Evolutionary conservation across 2,329 filamentous ascomycete species (phyloP), one percentile per base, ranked within the genome.

Genomic region (Magnaporthiopsis poae): DNA sequence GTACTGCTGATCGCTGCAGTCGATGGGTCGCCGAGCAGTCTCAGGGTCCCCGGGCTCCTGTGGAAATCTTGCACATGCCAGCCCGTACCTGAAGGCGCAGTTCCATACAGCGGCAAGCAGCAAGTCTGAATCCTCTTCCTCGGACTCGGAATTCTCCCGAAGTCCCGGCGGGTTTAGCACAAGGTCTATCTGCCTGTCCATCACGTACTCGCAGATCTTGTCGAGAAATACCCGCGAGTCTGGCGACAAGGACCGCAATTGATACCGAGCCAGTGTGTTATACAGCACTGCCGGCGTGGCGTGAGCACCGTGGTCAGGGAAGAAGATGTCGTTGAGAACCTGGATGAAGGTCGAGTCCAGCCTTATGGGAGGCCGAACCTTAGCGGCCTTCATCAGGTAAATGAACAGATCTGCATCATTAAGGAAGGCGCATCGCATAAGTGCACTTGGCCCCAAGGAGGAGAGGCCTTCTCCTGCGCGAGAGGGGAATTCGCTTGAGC

Each of bases 1-100:
- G 39, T 46, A 65, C 56, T 61, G 18, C 33, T 3, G n/a, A 33
- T 65, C 59, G 13, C 35, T 27, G 59, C 64, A 65, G 25, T 25
- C 25, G 64, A 65, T 61, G 21, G 13, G 64, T 8, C 64, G 64
- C 5, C 25, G 13, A 12, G 21, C 59, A 35, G 18, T 25, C 9
- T 25, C 46, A 3, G 46, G 46, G 9, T 56, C 46, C 21, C 46
- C 46, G 21, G 21, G 18, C 7, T 9, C 46, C 46, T 56, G 46
- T 5, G 21, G 46, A 11, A 46, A 35, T 12, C 15, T 59, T 31
- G 31, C 12, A 56, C 56, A 61, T 4, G 35, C 56, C 35, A 65
- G 64, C 21, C 29, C 56, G 35, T 39, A 61, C 27, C 21, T 13
- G n/a, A 13, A 29, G 39, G 56, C 25, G 25, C 59, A 46, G 13